Base-by-base conservation (phyloP, 2,329 filamentous ascomycete genomes). In the Raffaelea ambrosiae region DNA sequence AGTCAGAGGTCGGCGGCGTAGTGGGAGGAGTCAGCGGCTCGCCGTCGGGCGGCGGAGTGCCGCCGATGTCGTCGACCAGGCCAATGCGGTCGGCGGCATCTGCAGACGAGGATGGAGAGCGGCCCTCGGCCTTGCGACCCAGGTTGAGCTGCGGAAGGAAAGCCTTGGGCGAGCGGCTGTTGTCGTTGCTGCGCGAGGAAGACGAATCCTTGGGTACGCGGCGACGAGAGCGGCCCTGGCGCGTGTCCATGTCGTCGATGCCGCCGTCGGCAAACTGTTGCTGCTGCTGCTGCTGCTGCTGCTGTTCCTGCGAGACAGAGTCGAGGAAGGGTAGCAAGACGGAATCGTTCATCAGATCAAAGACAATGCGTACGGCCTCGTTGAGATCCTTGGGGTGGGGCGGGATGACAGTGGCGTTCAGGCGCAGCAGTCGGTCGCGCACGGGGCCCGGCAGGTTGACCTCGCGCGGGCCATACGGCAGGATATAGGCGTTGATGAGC, bases 331-430 rank as follows among this genome's bases (percentile, higher is more conserved):
- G 90, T 1, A 95, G 83, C 45, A 97, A 73, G 1, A 97, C 87
- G 3, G 90, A 96, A 63, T 97, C 93, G 58, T 95, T 94, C 90
- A 98, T 97, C 48, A 98, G 72, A 57, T 97, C 93, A 63, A 91
- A 90, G 38, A 96, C 87, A 52, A 95, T 94, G 52, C 79, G 77
- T 21, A 95, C 86, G 19, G 93, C 89, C 44, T 86, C 78, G 51
- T 94, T 85, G 16, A 98, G 72, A 47, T 82, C 79, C 38, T 83
- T 79, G 1, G 93, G 90, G 50, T 80, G 69, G 5, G 84, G 84
- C 7, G 91, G 88, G 0, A 73, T 69, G 1, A 70, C 65, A 14
- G 75, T 66, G 51, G 71, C 72, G 8, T 80, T 75, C 38, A 85
- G 73, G 39, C 72, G 72, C 31, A 97, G 73, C 20, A 98, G 74